Conservation (phyloP, 192 early-diverging fungal genomes). For the Dimargaris cristalligena region DNA sequence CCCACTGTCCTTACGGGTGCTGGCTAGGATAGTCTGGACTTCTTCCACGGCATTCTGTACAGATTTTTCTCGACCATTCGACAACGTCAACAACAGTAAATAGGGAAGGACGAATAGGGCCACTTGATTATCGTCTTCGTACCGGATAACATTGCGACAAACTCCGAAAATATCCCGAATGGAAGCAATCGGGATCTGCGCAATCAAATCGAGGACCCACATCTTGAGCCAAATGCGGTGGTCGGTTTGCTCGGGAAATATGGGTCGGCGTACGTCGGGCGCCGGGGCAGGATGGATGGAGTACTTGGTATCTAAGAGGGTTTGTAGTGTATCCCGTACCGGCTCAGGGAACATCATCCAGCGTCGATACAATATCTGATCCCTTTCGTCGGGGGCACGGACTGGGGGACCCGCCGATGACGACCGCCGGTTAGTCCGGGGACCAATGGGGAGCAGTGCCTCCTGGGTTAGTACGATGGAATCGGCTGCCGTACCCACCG, state of each 20-base stretch:
- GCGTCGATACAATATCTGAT: conserved; percentile 3
- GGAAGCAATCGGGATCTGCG: neutral
- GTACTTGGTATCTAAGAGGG: conserved; percentile 19
- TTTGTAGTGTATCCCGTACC: conserved; percentile 20
- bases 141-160: conserved; percentile 4
- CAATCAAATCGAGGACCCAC: neutral
- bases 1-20: neutral
- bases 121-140: conserved; percentile 8
- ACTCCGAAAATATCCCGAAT: conserved; percentile 14
- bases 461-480: neutral
- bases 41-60: neutral
- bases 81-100: neutral
- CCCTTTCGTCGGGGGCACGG: neutral
- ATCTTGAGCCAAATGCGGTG: conserved; percentile 1
- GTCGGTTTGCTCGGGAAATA: neutral
- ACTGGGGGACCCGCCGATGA: neutral
- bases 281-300: neutral
- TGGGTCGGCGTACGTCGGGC: neutral
- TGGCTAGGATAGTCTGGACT: neutral
- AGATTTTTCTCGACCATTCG: neutral
- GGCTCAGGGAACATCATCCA: conserved; percentile 28
- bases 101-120: conserved; percentile 4
- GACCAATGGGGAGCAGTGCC: neutral
- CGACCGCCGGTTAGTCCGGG: neutral
- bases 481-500: conserved; percentile 12